phyloP scores from a whole-genome alignment of 495 filamentous ascomycete species.

The Cenococcum geophilum region DNA sequence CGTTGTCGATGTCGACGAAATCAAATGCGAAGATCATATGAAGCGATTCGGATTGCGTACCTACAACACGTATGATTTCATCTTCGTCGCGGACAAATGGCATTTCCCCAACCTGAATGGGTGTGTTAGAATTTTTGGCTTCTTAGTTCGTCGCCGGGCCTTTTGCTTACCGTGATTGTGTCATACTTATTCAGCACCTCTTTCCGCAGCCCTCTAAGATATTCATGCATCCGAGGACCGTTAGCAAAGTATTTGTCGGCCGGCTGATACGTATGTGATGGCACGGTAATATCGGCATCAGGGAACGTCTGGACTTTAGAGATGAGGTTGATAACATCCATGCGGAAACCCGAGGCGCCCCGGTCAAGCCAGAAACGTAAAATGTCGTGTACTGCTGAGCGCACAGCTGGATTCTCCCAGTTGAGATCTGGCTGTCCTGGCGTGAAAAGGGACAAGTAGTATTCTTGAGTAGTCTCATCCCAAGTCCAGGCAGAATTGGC shows the following conservation, averaged over 20 bases:
- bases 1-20: conserved; percentile 46
- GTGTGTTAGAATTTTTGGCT: background rate
- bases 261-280: conserved; percentile 41
- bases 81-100: conserved; percentile 41
- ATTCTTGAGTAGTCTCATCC: conserved; percentile 48
- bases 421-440: conserved; percentile 52
- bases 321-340: conserved; percentile 53
- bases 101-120: conserved; percentile 40
- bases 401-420: conserved; percentile 48
- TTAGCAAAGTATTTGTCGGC: conserved; percentile 49
- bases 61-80: conserved; percentile 47
- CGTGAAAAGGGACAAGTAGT: conserved; percentile 50
- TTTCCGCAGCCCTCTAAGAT: conserved; percentile 43
- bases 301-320: conserved; percentile 44
- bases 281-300: conserved; percentile 43
- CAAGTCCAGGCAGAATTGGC: conserved; percentile 49
- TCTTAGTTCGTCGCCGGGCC: background rate
- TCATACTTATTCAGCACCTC: conserved; percentile 45
- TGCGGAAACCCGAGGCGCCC: conserved; percentile 51
- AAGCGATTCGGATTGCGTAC: conserved; percentile 41
- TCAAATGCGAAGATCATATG: conserved; percentile 54
- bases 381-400: conserved; percentile 47
- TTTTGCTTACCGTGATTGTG: conserved; percentile 42
- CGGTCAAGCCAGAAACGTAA: conserved; percentile 51
- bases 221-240: conserved; percentile 55